Evolutionary conservation across 1,284 basidiomycete genomes (phyloP).

Genomic region (Cryptococcus amylolentus): DNA sequence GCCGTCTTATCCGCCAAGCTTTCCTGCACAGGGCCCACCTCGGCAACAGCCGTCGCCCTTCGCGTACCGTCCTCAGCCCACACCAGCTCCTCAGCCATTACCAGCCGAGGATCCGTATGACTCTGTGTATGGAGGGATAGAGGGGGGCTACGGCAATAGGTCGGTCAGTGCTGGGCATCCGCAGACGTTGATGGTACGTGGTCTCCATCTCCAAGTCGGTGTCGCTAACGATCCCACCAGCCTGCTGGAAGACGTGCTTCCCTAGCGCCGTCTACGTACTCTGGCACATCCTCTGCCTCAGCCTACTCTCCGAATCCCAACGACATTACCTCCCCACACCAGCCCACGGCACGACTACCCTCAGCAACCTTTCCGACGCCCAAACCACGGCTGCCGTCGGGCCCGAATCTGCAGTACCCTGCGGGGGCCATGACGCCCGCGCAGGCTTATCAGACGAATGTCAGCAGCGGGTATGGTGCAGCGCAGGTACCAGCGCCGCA

Average conservation of each 20-base stretch:
- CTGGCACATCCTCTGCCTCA: slow-evolving; percentile 24
- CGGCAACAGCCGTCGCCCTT: slow-evolving; percentile 1
- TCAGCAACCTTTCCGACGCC: slow-evolving; percentile 4
- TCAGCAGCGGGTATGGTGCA: slow-evolving; percentile 5
- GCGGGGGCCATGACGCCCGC: slow-evolving; percentile 17
- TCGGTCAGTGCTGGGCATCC: slow-evolving; percentile 7
- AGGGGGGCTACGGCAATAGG: slow-evolving; percentile 6
- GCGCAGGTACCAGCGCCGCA: slow-evolving; percentile 8
- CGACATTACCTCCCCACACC: slow-evolving; percentile 8
- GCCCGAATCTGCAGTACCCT: not conserved
- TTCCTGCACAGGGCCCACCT: slow-evolving; percentile 1
- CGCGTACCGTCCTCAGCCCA: slow-evolving; percentile 6
- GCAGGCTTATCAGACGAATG: slow-evolving; percentile 19
- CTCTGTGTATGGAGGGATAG: slow-evolving; percentile 9
- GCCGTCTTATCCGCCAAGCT: slow-evolving; percentile 25
- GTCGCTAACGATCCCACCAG: not conserved
- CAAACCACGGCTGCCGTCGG: not conserved
- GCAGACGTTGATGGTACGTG: not conserved
- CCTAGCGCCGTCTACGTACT: slow-evolving; percentile 33
- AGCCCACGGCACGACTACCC: slow-evolving; percentile 14
- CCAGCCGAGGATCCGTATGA: slow-evolving; percentile 3
- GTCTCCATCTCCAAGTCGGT: not conserved
- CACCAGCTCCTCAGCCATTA: not conserved
- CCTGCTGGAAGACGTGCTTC: slow-evolving; percentile 2
- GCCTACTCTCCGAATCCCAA: slow-evolving; percentile 32